Evolutionary conservation across 495 filamentous ascomycete genomes (phyloP).

Genomic region (Glarea lozoyensis): DNA sequence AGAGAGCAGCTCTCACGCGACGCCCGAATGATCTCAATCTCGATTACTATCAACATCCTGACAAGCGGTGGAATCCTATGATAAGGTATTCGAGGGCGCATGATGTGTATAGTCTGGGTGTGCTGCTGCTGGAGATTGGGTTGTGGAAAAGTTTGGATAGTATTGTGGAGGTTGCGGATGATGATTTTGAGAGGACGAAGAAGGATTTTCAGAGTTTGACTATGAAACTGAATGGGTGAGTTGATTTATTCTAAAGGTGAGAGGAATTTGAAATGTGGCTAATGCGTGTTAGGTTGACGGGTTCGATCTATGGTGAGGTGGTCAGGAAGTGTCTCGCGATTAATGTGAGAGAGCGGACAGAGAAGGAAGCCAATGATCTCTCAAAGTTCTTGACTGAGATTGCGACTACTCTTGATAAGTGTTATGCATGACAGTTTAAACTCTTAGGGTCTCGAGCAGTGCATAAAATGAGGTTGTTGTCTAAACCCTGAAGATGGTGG

Average conservation of each 20-base stretch:
- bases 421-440: conserved; percentile 17
- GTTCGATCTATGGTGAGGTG: conserved; percentile 17
- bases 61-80: conserved; percentile 15
- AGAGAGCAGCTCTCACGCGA: background rate
- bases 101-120: conserved; percentile 58
- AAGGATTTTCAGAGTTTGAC: conserved; percentile 13
- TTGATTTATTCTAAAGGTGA: background rate
- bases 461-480: too few relatives aligned
- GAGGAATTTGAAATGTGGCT: background rate
- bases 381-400: conserved; percentile 16
- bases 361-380: conserved; percentile 8
- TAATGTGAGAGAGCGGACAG: conserved; percentile 11
- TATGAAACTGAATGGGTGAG: conserved; percentile 17
- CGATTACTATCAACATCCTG: conserved; percentile 21
- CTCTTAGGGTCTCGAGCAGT: too few relatives aligned
- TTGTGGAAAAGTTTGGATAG: conserved; percentile 41
- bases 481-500: too few relatives aligned
- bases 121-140: conserved; percentile 52
- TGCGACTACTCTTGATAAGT: conserved; percentile 13
- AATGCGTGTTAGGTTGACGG: conserved; percentile 8
- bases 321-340: conserved; percentile 17
- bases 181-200: conserved; percentile 13
- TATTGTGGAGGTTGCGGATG: conserved; percentile 15
- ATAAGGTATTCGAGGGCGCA: conserved; percentile 26
- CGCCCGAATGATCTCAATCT: conserved; percentile 10